These are phyloP conservation scores for Chenopodium berlandieri DNA, from an alignment of 148 eudicot genomes.

Conservation along the genomic window DNA sequence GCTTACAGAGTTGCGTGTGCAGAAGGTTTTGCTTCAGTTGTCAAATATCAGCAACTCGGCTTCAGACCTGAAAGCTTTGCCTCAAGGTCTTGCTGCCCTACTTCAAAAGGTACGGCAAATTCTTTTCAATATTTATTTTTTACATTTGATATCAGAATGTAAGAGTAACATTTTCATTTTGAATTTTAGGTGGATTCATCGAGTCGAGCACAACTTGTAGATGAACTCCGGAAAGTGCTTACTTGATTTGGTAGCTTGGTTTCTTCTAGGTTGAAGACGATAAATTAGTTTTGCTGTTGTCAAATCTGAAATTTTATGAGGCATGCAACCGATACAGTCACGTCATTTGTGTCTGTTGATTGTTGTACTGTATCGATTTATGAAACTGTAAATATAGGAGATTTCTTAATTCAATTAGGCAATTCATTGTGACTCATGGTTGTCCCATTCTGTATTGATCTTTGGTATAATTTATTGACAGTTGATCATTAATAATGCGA, in stretches of 20 bases:
- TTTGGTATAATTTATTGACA: background rate
- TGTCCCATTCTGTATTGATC: constrained; percentile 17
- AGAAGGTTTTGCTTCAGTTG: constrained; percentile 66
- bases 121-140: background rate
- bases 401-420: background rate
- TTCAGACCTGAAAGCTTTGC: constrained; percentile 69
- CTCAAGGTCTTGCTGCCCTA: constrained; percentile 77
- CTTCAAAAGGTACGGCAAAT: constrained; percentile 57
- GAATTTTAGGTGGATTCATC: constrained; percentile 63
- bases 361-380: constrained; percentile 3
- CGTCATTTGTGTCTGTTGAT: background rate
- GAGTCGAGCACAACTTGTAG: constrained; percentile 47
- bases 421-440: background rate
- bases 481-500: background rate
- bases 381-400: constrained; percentile 9
- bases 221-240: constrained; percentile 61
- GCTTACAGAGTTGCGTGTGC: constrained; percentile 62
- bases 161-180: background rate
- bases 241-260: constrained; percentile 19
- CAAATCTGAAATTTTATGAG: background rate
- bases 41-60: constrained; percentile 59
- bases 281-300: background rate
- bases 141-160: background rate
- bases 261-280: background rate
- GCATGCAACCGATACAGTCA: background rate